Base-by-base conservation (phyloP, 148 eudicot species). In the Simmondsia chinensis region DNA sequence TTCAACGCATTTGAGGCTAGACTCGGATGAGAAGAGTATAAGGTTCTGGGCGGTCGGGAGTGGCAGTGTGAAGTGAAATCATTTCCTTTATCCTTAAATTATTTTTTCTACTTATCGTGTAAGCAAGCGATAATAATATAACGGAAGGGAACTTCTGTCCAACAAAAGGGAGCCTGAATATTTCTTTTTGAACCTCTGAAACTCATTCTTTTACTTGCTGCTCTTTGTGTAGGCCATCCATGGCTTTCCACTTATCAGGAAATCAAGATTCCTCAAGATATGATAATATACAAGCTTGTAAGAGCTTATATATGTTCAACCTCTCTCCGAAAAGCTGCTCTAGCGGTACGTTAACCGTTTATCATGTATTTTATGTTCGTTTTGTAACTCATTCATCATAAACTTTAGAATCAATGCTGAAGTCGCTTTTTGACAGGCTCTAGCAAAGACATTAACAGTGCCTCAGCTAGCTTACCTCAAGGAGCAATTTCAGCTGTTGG, bases 151-250 rank as follows among this genome's bases (percentile, higher is more conserved):
- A n/a, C n/a, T n/a, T n/a, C n/a, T n/a, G n/a, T n/a, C n/a, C n/a
- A n/a, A n/a, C n/a, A n/a, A n/a, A n/a, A n/a, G n/a, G n/a, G n/a
- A n/a, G n/a, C n/a, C n/a, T n/a, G n/a, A n/a, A n/a, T n/a, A n/a
- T n/a, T n/a, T 2, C 36, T 50, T 30, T 18, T 34, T 60, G 58
- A 33, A 20, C 21, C 31, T 54, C 50, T 43, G 13, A 42, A 18
- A 10, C 9, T 48, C 14, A 7, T 30, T 43, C 17, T 23, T n/a
- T 23, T 45, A 22, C 31, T 47, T 46, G 33, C n/a, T n/a, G n/a
- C n/a, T n/a, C n/a, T 33, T 43, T 68, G 24, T 52, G 35, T 59
- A 89, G 97, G 97, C 76, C 97, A 89, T 76, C 97, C 97, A 27
- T 89, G 97, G 97, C 69, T 89, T 56, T 50, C 73, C 10, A 61